phyloP scores from a whole-genome alignment of 495 filamentous ascomycete genomes.

The Penicillium ochrochloron region DNA sequence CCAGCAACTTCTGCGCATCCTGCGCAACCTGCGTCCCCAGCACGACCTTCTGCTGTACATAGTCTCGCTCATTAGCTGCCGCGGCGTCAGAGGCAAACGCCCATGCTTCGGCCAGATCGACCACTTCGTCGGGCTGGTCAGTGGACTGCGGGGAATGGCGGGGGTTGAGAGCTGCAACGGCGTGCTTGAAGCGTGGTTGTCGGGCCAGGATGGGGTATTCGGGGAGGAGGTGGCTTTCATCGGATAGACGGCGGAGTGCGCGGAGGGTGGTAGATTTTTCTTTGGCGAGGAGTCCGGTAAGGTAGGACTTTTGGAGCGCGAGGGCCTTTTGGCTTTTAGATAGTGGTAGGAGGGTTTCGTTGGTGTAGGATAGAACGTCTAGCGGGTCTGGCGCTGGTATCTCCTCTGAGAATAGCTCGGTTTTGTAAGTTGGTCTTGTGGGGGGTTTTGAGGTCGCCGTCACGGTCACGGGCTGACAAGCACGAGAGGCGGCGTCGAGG shows the following conservation, averaged over 20 bases:
- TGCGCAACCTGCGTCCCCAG: conserved; percentile 39
- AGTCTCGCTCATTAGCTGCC: conserved; percentile 36
- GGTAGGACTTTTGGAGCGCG: conserved; percentile 66
- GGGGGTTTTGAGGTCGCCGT: conserved; percentile 29
- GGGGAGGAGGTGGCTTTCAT: conserved; percentile 72
- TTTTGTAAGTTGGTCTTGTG: conserved; percentile 33
- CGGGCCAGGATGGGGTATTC: conserved; percentile 59
- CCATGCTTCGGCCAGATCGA: conserved; percentile 50
- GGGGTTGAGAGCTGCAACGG: conserved; percentile 38
- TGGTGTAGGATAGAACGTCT: conserved; percentile 58
- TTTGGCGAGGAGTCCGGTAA: conserved; percentile 60
- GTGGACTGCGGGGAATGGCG: conserved; percentile 24
- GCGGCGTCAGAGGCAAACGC: conserved; percentile 54
- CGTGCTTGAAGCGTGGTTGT: conserved; percentile 50
- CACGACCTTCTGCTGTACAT: conserved; percentile 43
- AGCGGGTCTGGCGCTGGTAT: conserved; percentile 27
- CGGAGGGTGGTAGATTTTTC: conserved; percentile 63
- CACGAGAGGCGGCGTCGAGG: conserved; percentile 42
- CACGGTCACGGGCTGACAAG: conserved; percentile 41
- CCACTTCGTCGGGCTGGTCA: conserved; percentile 39
- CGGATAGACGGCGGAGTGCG: conserved; percentile 60
- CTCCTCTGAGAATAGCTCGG: conserved; percentile 21
- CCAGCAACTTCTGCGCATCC: conserved; percentile 38
- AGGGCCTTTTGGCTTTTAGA: conserved; percentile 64
- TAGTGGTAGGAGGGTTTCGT: conserved; percentile 58